Base-by-base conservation (phyloP, 805 yeast genomes). In the Cyberlindnera xishuangbannaensis region DNA sequence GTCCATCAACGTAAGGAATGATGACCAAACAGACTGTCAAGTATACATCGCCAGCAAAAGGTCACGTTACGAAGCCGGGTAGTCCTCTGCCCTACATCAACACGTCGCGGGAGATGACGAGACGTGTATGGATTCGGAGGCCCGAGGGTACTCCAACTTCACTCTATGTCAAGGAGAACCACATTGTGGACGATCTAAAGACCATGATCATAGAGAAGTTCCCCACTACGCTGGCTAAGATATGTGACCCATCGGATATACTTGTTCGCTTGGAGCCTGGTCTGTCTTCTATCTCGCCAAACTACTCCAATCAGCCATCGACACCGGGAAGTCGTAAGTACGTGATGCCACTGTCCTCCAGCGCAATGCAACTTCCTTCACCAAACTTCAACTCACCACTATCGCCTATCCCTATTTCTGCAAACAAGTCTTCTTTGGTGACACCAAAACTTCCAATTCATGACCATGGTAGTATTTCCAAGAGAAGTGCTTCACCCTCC, bases 121-220 rank as follows among this genome's bases (percentile, higher is more conserved):
- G 62, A 43, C 51, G 84, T 31, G 67, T 77, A 1, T 77, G 84
- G 84, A 71, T 77, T 6, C 67, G 57, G 34, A 56, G 68, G 25
- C 59, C 63, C 0, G 56, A 59, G 15, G 74, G 74, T 2, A 67
- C 66, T 7, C 83, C 97, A 3, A 84, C 95, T 0, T 73, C 94
- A 1, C 58, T 88, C 6, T 53, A 65, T 37, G 80, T 83, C 14
- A 64, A 65, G 13, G 74, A 74, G 19, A 51, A 56, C 15, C 90
- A 83, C 50, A 68, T 87, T 1, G 70, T 88, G 5, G 97, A 88
- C 55, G 95, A 90, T 56, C 62, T 88, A 47, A 88, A 88, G 50
- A 61, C 68, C 9, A 68, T 75, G 39, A 68, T 88, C 1, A 56
- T 78, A 23, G 61, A 60, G 28, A 83, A 79, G 46, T 82, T 71